phyloP scores from a whole-genome alignment of 495 filamentous ascomycete genomes.

The Aspergillus asperescens region DNA sequence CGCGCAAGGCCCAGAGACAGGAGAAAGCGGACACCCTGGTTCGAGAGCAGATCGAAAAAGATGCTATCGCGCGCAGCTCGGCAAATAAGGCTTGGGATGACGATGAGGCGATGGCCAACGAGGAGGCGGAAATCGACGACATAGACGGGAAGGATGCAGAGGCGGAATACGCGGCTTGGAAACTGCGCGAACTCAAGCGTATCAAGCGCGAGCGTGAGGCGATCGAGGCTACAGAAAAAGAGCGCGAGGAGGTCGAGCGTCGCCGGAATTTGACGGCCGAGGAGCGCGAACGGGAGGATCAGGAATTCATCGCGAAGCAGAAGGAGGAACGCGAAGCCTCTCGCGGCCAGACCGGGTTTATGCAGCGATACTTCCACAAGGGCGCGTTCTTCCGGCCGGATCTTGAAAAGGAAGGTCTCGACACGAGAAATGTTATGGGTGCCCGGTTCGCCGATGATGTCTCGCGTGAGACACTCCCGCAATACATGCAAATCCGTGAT shows the following conservation, averaged over 20 bases:
- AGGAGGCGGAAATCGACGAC: slow-evolving; percentile 70
- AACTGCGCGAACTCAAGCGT: slow-evolving; percentile 82
- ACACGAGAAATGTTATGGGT: slow-evolving; percentile 75
- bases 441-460: slow-evolving; percentile 73
- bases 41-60: slow-evolving; percentile 80
- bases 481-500: slow-evolving; percentile 91
- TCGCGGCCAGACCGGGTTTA: slow-evolving; percentile 78
- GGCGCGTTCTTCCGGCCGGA: slow-evolving; percentile 93
- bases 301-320: slow-evolving; percentile 68
- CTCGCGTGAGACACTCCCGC: slow-evolving; percentile 70
- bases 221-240: slow-evolving; percentile 78
- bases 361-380: slow-evolving; percentile 97
- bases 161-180: slow-evolving; percentile 89
- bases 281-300: slow-evolving; percentile 82
- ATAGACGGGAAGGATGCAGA: slow-evolving; percentile 81
- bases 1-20: slow-evolving; percentile 47
- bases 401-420: slow-evolving; percentile 63
- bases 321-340: slow-evolving; percentile 76
- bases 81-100: slow-evolving; percentile 86
- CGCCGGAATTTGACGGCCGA: slow-evolving; percentile 80
- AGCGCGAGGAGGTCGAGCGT: slow-evolving; percentile 85
- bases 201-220: slow-evolving; percentile 79
- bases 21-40: slow-evolving; percentile 71
- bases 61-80: slow-evolving; percentile 65
- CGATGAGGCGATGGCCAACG: slow-evolving; percentile 57